Base-by-base conservation (phyloP, 1,139 yeast genomes). In the Fermentozyma sake region DNA sequence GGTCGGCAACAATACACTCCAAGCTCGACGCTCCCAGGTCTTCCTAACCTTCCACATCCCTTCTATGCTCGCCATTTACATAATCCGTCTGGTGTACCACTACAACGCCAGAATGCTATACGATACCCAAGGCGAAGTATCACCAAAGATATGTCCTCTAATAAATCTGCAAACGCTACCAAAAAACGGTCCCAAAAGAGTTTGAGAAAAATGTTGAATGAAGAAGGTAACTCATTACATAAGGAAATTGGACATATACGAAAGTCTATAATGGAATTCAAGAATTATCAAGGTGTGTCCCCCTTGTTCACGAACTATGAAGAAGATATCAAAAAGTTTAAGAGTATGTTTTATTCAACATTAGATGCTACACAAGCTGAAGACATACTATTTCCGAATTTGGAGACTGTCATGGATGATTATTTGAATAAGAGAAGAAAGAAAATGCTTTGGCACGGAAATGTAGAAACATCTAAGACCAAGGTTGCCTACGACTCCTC, bases 401-500 rank as follows among this genome's bases (percentile, higher is more conserved):
- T 46, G 26, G 52, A 47, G 26, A 25, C 32, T 5, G 32, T 30
- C 4, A 43, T 52, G 53, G 54, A 52, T 30, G 37, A 33, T n/a
- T 50, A 46, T 28, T 35, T 52, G 22, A 22, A 29, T 5, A 34
- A 37, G 26, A 31, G 57, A 24, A 27, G 35, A 18, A 31, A 35
- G n/a, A 42, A 42, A 2, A 28, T 34, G 16, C 30, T 51, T 5
- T n/a, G n/a, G n/a, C n/a, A n/a, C n/a, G n/a, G n/a, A n/a, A n/a
- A n/a, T n/a, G n/a, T n/a, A n/a, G n/a, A n/a, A n/a, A 20, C 32
- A 8, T 18, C 14, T 8, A 15, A 20, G 6, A 10, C n/a, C 9
- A 8, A 11, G 12, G n/a, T n/a, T n/a, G n/a, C n/a, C n/a, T n/a
- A n/a, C n/a, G n/a, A n/a, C n/a, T n/a, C n/a, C n/a, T 16, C 19